phyloP scores from a whole-genome alignment of 2,329 filamentous ascomycete genomes.

The Cytospora mali region DNA sequence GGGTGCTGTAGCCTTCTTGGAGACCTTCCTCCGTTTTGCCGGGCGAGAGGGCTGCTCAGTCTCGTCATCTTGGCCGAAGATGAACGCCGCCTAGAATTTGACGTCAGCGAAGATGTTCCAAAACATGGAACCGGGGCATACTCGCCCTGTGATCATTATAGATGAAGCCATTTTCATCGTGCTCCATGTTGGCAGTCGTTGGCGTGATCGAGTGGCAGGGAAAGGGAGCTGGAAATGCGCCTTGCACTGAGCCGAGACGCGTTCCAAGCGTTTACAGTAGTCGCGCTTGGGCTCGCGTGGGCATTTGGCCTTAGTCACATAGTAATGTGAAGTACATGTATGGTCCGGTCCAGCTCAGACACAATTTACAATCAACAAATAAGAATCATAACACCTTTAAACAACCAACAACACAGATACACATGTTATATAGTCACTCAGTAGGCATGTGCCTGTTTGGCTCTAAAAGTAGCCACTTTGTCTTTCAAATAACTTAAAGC shows the following conservation, averaged over 20 bases:
- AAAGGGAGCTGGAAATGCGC: neutral
- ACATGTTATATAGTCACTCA: too few species aligned
- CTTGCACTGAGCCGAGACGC: conserved; percentile 8
- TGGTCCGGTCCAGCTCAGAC: too few species aligned
- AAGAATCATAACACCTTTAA: too few species aligned
- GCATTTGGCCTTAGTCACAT: too few species aligned
- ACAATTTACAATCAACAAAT: too few species aligned
- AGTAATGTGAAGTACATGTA: too few species aligned
- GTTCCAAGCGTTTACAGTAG: neutral
- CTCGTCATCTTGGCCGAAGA: conserved; percentile 58
- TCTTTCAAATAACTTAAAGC: neutral
- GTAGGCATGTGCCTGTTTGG: neutral
- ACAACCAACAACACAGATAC: too few species aligned
- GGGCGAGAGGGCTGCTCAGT: conserved; percentile 43
- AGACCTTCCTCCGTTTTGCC: conserved; percentile 60
- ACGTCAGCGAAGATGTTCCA: conserved; percentile 5
- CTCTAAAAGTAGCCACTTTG: neutral
- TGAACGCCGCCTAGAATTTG: conserved; percentile 59
- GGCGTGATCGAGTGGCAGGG: neutral
- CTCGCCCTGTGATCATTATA: conserved; percentile 51
- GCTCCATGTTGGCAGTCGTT: conserved; percentile 13
- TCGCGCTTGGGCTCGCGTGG: neutral
- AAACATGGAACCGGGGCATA: neutral
- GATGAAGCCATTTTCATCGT: conserved; percentile 32
- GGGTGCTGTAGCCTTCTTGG: conserved; percentile 34